Percentiles rank a stretch among this genome's conserved stretches.
Evolutionary conservation across 1,284 basidiomycete genomes (phyloP).

Genomic region (Xerocomus minutiporus): DNA sequence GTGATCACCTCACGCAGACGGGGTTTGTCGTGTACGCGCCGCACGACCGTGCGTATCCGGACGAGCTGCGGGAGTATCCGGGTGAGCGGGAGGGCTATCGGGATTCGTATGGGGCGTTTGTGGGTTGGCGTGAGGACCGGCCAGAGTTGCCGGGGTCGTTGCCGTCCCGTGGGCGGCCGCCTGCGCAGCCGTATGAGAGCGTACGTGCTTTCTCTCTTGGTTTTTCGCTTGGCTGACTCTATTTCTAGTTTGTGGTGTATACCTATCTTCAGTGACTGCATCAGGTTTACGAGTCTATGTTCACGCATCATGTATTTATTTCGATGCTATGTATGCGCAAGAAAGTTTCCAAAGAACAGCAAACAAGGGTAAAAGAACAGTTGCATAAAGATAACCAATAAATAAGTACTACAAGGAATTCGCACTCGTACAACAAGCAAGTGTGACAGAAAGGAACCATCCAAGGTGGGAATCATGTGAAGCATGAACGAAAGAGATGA

Average conservation of each 20-base stretch:
- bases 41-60: slow-evolving; percentile 44
- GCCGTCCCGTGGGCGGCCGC: slow-evolving; percentile 48
- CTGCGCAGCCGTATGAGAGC: slow-evolving; percentile 51
- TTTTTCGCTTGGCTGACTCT: background rate
- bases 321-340: slow-evolving; percentile 12
- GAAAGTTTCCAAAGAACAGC: background rate
- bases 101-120: slow-evolving; percentile 44
- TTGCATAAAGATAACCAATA: slow-evolving; percentile 29
- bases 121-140: slow-evolving; percentile 39
- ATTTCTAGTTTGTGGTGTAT: slow-evolving; percentile 37
- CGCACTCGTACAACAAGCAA: slow-evolving; percentile 10
- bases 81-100: slow-evolving; percentile 46
- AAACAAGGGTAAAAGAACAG: background rate
- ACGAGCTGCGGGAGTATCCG: slow-evolving; percentile 57
- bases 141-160: slow-evolving; percentile 57
- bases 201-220: slow-evolving; percentile 37
- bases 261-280: slow-evolving; percentile 21
- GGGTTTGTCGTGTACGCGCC: slow-evolving; percentile 63
- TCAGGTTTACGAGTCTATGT: background rate
- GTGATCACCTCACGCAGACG: slow-evolving; percentile 56
- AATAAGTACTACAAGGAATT: slow-evolving; percentile 18
- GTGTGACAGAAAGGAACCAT: background rate
- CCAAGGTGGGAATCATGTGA: background rate
- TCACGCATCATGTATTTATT: slow-evolving; percentile 19
- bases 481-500: slow-evolving; percentile 15